A percentile compares a stretch with the other conserved stretches of the same genome.
These are phyloP conservation scores for Alternaria consortialis DNA, from an alignment of 2,329 filamentous ascomycete genomes.

Conservation along the genomic window DNA sequence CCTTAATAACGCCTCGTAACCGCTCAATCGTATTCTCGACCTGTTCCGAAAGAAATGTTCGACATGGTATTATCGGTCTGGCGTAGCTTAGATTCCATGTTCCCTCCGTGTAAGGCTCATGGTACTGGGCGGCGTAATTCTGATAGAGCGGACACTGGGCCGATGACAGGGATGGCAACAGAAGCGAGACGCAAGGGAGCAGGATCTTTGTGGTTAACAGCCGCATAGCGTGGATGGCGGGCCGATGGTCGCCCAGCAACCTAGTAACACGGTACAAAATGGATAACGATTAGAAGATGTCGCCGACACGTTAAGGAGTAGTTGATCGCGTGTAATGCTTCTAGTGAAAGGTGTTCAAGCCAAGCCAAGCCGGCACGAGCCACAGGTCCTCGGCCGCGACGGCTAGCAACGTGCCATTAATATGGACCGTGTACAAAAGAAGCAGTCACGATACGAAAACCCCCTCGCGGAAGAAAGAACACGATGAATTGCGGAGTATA, in stretches of 20 bases:
- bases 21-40: constrained; percentile 53
- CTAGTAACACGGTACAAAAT: not conserved
- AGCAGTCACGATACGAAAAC: not conserved
- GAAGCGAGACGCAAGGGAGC: constrained; percentile 15
- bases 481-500: not conserved
- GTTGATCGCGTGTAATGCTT: not conserved
- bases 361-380: constrained; percentile 19
- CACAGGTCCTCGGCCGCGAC: constrained; percentile 4
- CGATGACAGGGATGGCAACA: constrained; percentile 22
- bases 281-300: not conserved
- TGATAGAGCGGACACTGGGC: constrained; percentile 56
- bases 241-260: not conserved
- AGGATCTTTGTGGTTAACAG: constrained; percentile 3
- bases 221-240: constrained; percentile 14
- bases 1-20: constrained; percentile 50
- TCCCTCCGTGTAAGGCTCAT: constrained; percentile 55
- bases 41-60: constrained; percentile 55
- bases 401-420: not conserved
- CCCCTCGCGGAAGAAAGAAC: not conserved
- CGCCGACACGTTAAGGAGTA: not conserved
- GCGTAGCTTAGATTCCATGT: constrained; percentile 56
- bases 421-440: not conserved
- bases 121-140: constrained; percentile 50
- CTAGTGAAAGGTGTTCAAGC: constrained; percentile 3
- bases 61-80: constrained; percentile 55